These are phyloP conservation scores for Talaromyces islandicus DNA, from an alignment of 2,329 filamentous ascomycete species.

Conservation along the genomic window DNA sequence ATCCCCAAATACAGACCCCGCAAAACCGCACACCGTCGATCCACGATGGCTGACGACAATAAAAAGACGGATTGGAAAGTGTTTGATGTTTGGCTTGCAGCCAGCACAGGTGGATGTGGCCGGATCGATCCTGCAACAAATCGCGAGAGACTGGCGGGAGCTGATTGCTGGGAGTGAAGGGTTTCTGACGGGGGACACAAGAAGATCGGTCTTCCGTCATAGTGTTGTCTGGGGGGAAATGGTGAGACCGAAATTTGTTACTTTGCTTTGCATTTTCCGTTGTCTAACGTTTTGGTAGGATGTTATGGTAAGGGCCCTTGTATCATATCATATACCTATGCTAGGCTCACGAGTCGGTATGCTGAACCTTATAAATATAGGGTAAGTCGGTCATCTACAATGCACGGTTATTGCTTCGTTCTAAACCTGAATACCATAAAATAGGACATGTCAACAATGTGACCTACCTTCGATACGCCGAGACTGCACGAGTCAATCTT, in stretches of 20 bases:
- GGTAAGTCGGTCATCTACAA: background rate
- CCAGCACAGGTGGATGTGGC: constrained; percentile 53
- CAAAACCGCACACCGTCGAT: constrained; percentile 24
- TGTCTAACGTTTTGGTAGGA: constrained; percentile 27
- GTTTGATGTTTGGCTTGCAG: constrained; percentile 67
- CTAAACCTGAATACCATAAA: background rate
- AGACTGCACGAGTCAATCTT: constrained; percentile 76
- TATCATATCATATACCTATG: background rate
- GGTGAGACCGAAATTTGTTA: constrained; percentile 42
- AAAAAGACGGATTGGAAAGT: constrained; percentile 63
- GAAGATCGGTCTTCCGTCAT: constrained; percentile 59
- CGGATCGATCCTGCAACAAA: constrained; percentile 51
- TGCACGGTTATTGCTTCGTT: background rate
- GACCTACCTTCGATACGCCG: constrained; percentile 75
- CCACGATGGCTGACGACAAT: constrained; percentile 66
- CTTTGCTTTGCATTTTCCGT: background rate
- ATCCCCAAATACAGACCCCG: background rate
- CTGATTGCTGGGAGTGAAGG: constrained; percentile 69
- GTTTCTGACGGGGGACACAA: constrained; percentile 59
- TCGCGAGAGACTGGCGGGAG: constrained; percentile 64
- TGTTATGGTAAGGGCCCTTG: constrained; percentile 38
- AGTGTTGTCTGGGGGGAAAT: constrained; percentile 80
- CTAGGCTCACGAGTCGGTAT: background rate
- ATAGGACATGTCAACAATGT: constrained; percentile 81
- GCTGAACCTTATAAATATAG: background rate